phyloP scores from a whole-genome alignment of 352 stramenopile species.

The Phytophthora melonis region DNA sequence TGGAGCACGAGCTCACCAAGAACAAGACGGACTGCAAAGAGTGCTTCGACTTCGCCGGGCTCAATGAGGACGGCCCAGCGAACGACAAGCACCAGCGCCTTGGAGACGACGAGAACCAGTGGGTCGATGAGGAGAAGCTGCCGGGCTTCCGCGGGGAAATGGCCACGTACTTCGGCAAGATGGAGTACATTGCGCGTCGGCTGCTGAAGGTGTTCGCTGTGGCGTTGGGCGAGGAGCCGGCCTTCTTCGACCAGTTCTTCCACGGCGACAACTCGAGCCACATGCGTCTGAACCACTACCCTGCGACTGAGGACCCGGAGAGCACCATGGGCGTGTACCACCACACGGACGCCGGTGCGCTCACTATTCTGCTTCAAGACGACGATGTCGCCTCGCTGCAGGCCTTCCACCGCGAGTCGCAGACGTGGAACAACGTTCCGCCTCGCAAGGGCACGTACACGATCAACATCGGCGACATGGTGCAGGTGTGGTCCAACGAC shows the following conservation, averaged over 20 bases:
- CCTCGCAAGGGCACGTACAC: conserved; percentile 53
- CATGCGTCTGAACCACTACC: conserved; percentile 93
- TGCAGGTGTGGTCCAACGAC: conserved; percentile 67
- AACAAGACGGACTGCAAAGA: conserved; percentile 94
- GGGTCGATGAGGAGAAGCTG: conserved; percentile 49
- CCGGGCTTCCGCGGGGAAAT: conserved; percentile 64
- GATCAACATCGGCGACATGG: conserved; percentile 72
- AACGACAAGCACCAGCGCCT: conserved; percentile 67
- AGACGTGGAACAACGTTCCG: conserved; percentile 55
- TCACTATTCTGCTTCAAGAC: conserved; percentile 48
- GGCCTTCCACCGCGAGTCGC: conserved; percentile 42
- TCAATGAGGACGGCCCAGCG: conserved; percentile 46
- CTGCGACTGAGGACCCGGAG: conserved; percentile 46
- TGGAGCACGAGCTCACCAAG: conserved; percentile 95
- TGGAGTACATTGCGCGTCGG: conserved; percentile 56
- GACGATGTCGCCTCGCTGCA: conserved; percentile 53
- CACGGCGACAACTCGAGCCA: conserved; percentile 82
- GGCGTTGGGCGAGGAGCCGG: conserved; percentile 44
- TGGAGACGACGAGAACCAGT: conserved; percentile 89
- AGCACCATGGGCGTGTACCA: conserved; percentile 55
- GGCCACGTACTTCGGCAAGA: conserved; percentile 45
- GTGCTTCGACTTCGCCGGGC: conserved; percentile 59
- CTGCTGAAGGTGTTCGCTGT: conserved; percentile 63
- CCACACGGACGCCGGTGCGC: background rate
- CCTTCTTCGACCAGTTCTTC: conserved; percentile 67